Evolutionary conservation across 2,329 filamentous ascomycete species (phyloP).

Genomic region (Pseudocercospora musae): DNA sequence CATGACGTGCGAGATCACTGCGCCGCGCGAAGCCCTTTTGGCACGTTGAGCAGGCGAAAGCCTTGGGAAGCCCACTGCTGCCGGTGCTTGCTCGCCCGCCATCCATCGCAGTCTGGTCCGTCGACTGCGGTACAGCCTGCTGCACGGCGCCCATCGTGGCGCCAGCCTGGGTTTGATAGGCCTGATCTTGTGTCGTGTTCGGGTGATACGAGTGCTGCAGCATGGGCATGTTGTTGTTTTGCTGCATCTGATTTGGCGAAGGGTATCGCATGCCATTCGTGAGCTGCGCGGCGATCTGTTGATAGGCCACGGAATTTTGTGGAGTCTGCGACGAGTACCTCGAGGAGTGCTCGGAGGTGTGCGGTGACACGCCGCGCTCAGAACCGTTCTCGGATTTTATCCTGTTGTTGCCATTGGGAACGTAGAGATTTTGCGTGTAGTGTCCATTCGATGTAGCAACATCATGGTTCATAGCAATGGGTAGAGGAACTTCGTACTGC

Average conservation of each 20-base stretch:
- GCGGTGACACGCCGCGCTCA: slow-evolving; percentile 56
- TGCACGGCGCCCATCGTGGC: slow-evolving; percentile 35
- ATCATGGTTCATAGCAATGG: slow-evolving; percentile 33
- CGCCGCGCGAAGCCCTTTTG: slow-evolving; percentile 87
- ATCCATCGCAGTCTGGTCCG: slow-evolving; percentile 35
- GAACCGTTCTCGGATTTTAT: slow-evolving; percentile 59
- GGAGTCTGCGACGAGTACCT: slow-evolving; percentile 56
- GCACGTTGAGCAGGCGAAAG: slow-evolving; percentile 86
- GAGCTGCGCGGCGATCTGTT: slow-evolving; percentile 49
- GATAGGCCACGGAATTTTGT: slow-evolving; percentile 47
- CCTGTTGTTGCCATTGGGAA: slow-evolving; percentile 48
- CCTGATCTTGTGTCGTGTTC: slow-evolving; percentile 45
- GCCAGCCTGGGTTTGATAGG: slow-evolving; percentile 39
- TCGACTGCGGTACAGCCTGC: slow-evolving; percentile 29
- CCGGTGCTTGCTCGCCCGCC: slow-evolving; percentile 38
- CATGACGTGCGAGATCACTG: slow-evolving; percentile 91
- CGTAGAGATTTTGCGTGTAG: slow-evolving; percentile 45
- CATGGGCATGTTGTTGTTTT: slow-evolving; percentile 50
- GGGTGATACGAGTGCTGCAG: slow-evolving; percentile 55
- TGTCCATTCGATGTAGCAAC: slow-evolving; percentile 30
- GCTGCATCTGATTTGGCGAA: slow-evolving; percentile 49
- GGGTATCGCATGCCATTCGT: slow-evolving; percentile 54
- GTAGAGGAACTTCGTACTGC: slow-evolving; percentile 39
- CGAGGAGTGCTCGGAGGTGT: slow-evolving; percentile 55
- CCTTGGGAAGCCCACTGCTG: slow-evolving; percentile 60